Evolutionary conservation across 1,284 basidiomycete genomes (phyloP).

Genomic region (Mycena sp.): DNA sequence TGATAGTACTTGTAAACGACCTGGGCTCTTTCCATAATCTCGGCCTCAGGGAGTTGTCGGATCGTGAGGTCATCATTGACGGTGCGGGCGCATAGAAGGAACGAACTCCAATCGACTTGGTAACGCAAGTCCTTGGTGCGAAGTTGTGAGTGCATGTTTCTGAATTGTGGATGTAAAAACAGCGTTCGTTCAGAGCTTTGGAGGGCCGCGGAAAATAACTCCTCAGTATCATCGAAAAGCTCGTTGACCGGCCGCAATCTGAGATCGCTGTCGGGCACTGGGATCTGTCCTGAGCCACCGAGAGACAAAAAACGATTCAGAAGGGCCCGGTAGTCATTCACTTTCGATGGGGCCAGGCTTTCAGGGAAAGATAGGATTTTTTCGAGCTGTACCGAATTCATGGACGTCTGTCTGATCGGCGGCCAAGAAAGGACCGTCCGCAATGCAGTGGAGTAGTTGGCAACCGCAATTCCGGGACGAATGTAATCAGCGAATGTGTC

Average conservation of each 20-base stretch:
- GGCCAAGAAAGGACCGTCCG: slow-evolving; percentile 13
- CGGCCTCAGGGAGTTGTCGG: slow-evolving; percentile 10
- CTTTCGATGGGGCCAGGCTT: background rate
- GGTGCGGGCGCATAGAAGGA: slow-evolving; percentile 26
- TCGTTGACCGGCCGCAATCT: background rate
- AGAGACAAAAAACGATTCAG: slow-evolving; percentile 2
- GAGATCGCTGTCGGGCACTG: slow-evolving; percentile 19
- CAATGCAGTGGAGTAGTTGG: background rate
- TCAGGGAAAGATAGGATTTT: slow-evolving; percentile 11
- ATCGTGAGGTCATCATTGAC: slow-evolving; percentile 19
- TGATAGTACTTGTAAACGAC: slow-evolving; percentile 17
- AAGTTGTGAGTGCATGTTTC: slow-evolving; percentile 1
- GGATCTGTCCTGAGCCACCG: slow-evolving; percentile 12
- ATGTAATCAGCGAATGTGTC: slow-evolving; percentile 15
- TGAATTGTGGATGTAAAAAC: slow-evolving; percentile 22
- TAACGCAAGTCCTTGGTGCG: slow-evolving; percentile 10
- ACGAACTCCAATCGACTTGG: slow-evolving; percentile 14
- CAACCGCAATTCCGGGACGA: slow-evolving; percentile 6
- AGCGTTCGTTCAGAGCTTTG: slow-evolving; percentile 6
- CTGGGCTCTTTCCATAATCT: slow-evolving; percentile 13
- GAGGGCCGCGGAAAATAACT: slow-evolving; percentile 14
- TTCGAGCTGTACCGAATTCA: slow-evolving; percentile 14
- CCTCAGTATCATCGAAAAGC: slow-evolving; percentile 18
- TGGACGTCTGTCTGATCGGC: background rate
- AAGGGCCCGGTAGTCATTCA: background rate